Percentiles rank a stretch among this genome's conserved stretches.
phyloP scores from a whole-genome alignment of 2,329 filamentous ascomycete species.

The Cyphellophora europaea region DNA sequence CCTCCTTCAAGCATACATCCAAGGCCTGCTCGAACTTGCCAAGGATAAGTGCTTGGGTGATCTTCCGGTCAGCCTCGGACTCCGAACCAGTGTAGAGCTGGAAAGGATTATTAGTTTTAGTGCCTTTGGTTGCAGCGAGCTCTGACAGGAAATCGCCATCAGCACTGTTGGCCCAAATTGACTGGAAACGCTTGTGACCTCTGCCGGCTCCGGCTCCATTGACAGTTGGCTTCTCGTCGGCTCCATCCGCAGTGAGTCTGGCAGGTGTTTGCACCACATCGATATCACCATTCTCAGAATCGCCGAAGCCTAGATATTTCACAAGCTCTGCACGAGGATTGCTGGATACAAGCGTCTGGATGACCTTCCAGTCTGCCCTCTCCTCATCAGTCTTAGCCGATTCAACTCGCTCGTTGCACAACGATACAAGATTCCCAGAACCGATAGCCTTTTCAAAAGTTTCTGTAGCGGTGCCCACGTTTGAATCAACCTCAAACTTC shows the following conservation, averaged over 20 bases:
- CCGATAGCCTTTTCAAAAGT: conserved; percentile 77
- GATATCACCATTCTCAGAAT: conserved; percentile 40
- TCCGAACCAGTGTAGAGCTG: conserved; percentile 79
- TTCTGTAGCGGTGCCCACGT: conserved; percentile 73
- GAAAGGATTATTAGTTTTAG: conserved; percentile 91
- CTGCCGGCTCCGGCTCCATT: conserved; percentile 33
- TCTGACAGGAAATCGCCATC: conserved; percentile 80
- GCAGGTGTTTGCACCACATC: conserved; percentile 26
- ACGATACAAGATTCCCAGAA: conserved; percentile 63
- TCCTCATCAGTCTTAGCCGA: conserved; percentile 77
- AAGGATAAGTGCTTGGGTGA: conserved; percentile 80
- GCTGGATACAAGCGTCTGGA: conserved; percentile 75
- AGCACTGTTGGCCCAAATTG: conserved; percentile 66
- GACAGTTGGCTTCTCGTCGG: conserved; percentile 37
- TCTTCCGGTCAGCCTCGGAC: conserved; percentile 70
- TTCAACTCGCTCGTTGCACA: conserved; percentile 72
- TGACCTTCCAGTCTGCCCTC: conserved; percentile 91
- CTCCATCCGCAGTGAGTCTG: conserved; percentile 28
- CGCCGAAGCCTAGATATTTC: conserved; percentile 80
- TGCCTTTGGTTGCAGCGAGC: conserved; percentile 77
- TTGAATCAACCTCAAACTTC: conserved; percentile 79
- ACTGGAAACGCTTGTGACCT: conserved; percentile 58
- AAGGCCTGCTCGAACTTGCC: conserved; percentile 86
- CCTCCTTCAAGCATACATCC: conserved; percentile 77
- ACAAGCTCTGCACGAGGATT: conserved; percentile 80